Evolutionary conservation across 371 early-diverging fungal species (phyloP), one percentile per base, ranked within the genome.

Genomic region (Saksenaea oblongispora): DNA sequence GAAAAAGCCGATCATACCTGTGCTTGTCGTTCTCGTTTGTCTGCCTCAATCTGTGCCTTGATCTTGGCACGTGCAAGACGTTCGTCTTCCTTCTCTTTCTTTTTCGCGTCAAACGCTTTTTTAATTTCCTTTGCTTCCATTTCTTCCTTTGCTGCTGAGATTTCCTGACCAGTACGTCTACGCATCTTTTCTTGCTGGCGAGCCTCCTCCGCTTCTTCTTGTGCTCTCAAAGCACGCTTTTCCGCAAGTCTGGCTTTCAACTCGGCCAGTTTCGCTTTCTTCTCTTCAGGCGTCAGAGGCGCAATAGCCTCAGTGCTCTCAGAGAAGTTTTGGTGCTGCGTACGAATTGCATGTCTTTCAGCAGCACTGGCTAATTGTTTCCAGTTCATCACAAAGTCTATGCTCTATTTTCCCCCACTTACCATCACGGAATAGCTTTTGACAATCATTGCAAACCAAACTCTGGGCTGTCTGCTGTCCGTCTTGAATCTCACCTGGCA

Each of bases 221-320:
- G 63, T 10, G 84, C 84, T 64, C 90, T 87, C 59, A 76, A 61
- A 36, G 87, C 86, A 22, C 91, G 85, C 76, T 93, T 91, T 24
- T 80, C 84, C 0, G 87, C 88, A 59, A 96, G 70, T 44, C 87
- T 78, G 5, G 79, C 81, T 70, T 93, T 89, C 42, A 97, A 69
- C 44, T 94, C 95, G 1, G 76, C 82, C 2, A 95, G 72, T 70
- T 93, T 95, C 10, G 74, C 76, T 47, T 78, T 71, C 72, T 95
- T 95, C 65, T 96, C 95, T 61, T 92, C 95, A 58, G 89, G 93
- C 0, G 94, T 91, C 36, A 97, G 76, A 8, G 95, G 95, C 69
- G 92, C 88, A 65, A 95, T 91, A 0, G 79, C 88, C 26, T 89
- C 82, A 1, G 92, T 92, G 22, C 91, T 90, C 66, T 97, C 95